Base-by-base conservation (phyloP, 768 basidiomycete genomes). In the Amanita pallidorosea region DNA sequence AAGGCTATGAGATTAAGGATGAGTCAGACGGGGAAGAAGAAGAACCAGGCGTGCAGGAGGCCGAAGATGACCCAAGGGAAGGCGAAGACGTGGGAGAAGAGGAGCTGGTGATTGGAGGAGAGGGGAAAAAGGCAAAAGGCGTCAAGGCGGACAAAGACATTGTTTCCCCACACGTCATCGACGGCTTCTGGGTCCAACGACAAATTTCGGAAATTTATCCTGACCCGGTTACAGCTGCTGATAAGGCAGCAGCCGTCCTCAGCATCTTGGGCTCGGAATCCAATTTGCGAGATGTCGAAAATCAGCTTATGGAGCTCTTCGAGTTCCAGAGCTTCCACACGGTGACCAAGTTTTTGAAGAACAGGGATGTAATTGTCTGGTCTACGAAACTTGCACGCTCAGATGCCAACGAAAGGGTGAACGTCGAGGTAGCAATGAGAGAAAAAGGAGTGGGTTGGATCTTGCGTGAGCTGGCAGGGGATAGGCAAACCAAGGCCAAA, bases 381-480 rank as follows among this genome's bases (percentile, higher is more conserved):
- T 96, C 92, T 60, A 99, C 96, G 43, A 94, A 94, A 67, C 77
- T 97, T 45, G 88, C 91, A 67, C 80, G 95, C 22, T 86, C 85
- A 49, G 82, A 85, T 58, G 88, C 88, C 0, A 86, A 97, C 41
- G 90, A 91, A 63, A 79, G 86, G 42, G 80, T 94, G 38, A 90
- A 97, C 60, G 80, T 96, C 35, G 95, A 98, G 67, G 95, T 98
- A 3, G 91, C 91, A 0, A 99, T 99, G 96, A 76, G 95, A 41
- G 95, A 98, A 71, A 95, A 90, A 67, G 92, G 90, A 12, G 79
- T 94, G 8, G 94, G 91, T 0, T 98, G 93, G 93, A 97, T 99
- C 63, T 63, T 95, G 47, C 79, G 88, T 50, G 91, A 92, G 54
- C 73, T 98, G 3, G 75, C 82, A 4, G 92, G 94, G 2, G 92